Base-by-base conservation (phyloP, 768 basidiomycete genomes). In the Scleroderma bovista region DNA sequence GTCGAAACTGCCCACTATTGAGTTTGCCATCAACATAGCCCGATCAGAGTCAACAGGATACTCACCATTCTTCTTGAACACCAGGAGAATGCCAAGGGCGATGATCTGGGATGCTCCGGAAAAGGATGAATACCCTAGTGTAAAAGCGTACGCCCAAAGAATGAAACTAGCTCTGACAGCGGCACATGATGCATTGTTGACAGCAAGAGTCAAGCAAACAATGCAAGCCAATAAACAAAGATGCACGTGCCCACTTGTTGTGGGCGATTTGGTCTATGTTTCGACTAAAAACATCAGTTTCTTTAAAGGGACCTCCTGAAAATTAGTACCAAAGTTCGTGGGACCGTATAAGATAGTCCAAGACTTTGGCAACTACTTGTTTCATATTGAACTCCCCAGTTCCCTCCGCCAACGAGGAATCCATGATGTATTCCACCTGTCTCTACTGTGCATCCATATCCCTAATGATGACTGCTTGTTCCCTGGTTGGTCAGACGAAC, bases 1-100 rank as follows among this genome's bases (percentile, higher is more conserved):
- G 1, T 2, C 22, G 0, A 46, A 51, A 38, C 41, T 70, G 9
- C 61, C 68, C 5, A 58, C 48, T 10, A 66, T 69, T n/a, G 69
- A 72, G 48, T 72, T 72, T 57, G 69, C 71, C 0, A 56, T 73
- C 9, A 73, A 73, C 47, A 42, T 39, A 1, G 66, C 71, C 0
- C 40, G 60, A 1, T 69, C 72, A 0, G 61, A 64, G 8, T 60
- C 61, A 1, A 72, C 69, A 0, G 67, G 68, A 2, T 68, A 56
- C 48, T 47, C 66, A 17, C 72, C 71, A 0, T 74, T 72, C 53
- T 65, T 66, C 47, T 50, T 69, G 6, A 69, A 69, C 39, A 54
- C 50, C 19, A 68, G 71, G 0, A 46, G 55, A 0, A 56, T 62
- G 55, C 70, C 69, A 2, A 46, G 54, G 2, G 42, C 63, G 0